phyloP scores from a whole-genome alignment of 495 filamentous ascomycete genomes.

The Aspergillus nidulans region DNA sequence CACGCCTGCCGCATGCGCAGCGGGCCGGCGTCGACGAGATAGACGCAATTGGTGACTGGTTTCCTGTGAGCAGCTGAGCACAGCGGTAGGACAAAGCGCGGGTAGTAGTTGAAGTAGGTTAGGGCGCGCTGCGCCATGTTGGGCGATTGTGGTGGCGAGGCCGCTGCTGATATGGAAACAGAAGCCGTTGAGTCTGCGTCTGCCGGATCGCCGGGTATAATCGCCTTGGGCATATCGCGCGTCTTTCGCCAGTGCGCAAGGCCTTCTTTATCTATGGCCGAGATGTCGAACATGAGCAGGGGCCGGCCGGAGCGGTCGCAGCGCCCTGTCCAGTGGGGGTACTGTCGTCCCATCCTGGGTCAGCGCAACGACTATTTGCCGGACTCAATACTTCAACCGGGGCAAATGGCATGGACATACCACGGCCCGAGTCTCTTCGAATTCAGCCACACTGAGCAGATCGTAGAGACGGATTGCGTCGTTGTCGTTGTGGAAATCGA shows the following conservation, averaged over 20 bases:
- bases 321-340: conserved; percentile 34
- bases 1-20: conserved; percentile 27
- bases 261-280: conserved; percentile 12
- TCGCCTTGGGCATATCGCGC: conserved; percentile 3
- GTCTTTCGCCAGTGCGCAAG: conserved; percentile 19
- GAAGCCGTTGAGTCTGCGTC: not conserved
- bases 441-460: conserved; percentile 19
- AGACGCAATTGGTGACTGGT: conserved; percentile 19
- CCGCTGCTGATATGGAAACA: no score
- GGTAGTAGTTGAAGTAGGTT: conserved; percentile 22
- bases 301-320: conserved; percentile 26
- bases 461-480: conserved; percentile 22
- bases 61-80: conserved; percentile 20
- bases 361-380: no score
- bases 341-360: conserved; percentile 17
- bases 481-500: conserved; percentile 19
- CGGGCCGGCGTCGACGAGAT: conserved; percentile 24
- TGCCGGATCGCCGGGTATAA: not conserved
- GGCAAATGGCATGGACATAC: conserved; percentile 14
- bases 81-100: conserved; percentile 29
- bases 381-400: not conserved
- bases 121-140: conserved; percentile 24
- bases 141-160: no score
- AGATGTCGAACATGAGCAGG: conserved; percentile 24
- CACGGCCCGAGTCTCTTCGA: conserved; percentile 22